Evolutionary conservation across 345 rosid species (phyloP).

Genomic region (Populus deltoides): DNA sequence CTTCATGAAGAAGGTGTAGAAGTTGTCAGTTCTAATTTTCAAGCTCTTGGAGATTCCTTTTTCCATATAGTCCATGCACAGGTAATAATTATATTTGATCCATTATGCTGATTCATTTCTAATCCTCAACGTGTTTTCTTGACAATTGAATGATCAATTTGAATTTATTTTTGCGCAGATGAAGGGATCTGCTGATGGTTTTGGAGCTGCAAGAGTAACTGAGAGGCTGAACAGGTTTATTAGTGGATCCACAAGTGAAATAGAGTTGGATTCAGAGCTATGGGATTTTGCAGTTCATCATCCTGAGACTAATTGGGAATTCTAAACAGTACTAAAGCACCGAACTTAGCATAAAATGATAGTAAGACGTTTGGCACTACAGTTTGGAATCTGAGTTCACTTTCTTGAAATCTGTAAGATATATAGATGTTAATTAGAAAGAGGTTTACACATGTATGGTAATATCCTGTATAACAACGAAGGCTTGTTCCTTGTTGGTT

Average conservation of each 20-base stretch:
- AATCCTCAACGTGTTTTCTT: neutral
- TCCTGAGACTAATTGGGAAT: neutral
- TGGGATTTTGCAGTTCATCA: constrained; percentile 10
- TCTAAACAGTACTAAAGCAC: neutral
- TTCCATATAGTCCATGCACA: constrained; percentile 40
- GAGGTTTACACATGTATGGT: neutral
- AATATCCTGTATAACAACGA: neutral
- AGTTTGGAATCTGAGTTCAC: neutral
- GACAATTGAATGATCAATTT: neutral
- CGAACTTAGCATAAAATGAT: neutral
- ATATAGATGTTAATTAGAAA: too few relatives aligned
- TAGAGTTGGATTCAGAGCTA: constrained; percentile 12
- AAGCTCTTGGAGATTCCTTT: constrained; percentile 20
- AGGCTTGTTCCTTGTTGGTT: neutral
- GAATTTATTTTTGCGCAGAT: constrained; percentile 25
- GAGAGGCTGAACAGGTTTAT: constrained; percentile 41
- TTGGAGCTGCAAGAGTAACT: constrained; percentile 31
- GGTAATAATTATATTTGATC: constrained; percentile 23
- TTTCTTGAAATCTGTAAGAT: neutral
- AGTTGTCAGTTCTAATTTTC: constrained; percentile 37
- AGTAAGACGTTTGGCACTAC: neutral
- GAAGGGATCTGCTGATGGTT: constrained; percentile 20
- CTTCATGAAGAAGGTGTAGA: constrained; percentile 42
- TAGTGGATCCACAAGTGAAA: constrained; percentile 26
- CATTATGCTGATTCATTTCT: too few relatives aligned